phyloP scores from a whole-genome alignment of 2,329 filamentous ascomycete genomes.

The Fusarium sp. region DNA sequence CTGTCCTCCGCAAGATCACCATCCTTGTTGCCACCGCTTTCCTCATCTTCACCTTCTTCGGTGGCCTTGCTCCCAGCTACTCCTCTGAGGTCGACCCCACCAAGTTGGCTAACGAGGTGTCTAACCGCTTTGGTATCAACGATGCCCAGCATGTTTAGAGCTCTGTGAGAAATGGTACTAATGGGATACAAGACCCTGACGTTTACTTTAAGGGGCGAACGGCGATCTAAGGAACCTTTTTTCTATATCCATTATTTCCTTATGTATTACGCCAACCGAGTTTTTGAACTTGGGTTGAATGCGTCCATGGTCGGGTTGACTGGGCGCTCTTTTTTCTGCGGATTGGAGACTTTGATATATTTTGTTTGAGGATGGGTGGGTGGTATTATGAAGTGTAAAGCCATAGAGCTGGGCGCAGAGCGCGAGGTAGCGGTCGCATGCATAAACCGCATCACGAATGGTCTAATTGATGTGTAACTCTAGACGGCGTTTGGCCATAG shows the following conservation, averaged over 20 bases:
- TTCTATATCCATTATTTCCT: constrained; percentile 42
- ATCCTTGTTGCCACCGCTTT: constrained; percentile 74
- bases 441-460: constrained; percentile 53
- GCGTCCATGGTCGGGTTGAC: constrained; percentile 45
- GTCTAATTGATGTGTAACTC: constrained; percentile 58
- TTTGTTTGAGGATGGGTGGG: constrained; percentile 47
- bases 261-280: constrained; percentile 38
- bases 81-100: constrained; percentile 66
- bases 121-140: constrained; percentile 62
- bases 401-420: constrained; percentile 56
- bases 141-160: constrained; percentile 39
- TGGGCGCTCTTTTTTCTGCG: constrained; percentile 41
- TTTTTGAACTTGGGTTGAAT: constrained; percentile 42
- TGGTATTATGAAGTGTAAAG: constrained; percentile 51
- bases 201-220: constrained; percentile 49
- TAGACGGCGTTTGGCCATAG: constrained; percentile 58
- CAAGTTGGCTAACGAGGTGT: constrained; percentile 62
- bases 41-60: constrained; percentile 77
- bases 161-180: constrained; percentile 27
- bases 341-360: constrained; percentile 51
- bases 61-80: constrained; percentile 72
- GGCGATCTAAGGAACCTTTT: constrained; percentile 50
- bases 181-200: constrained; percentile 38
- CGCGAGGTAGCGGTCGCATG: constrained; percentile 52
- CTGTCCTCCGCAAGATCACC: constrained; percentile 81